A percentile compares a stretch with the other conserved stretches of the same genome.
Conservation (phyloP, 257 asterid genomes). For the Petunia axillaris region DNA sequence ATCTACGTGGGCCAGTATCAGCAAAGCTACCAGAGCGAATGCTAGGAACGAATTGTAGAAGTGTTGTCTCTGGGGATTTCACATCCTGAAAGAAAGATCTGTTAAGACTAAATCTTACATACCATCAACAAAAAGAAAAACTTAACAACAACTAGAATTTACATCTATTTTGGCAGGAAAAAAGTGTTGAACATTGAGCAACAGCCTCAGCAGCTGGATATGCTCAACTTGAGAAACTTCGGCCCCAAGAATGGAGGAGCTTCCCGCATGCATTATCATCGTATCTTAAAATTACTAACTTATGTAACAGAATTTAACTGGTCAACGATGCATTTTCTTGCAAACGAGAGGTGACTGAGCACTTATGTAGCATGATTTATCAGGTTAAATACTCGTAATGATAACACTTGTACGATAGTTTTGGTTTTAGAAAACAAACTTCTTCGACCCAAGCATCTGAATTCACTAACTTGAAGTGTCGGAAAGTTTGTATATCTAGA, state of each 20-base stretch:
- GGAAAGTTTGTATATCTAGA: neutral
- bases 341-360: neutral
- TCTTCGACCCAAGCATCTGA: conserved; percentile 2
- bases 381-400: neutral
- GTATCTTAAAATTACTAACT: neutral
- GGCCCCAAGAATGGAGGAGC: neutral
- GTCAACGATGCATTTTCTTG: neutral
- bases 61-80: conserved; percentile 47
- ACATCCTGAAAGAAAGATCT: conserved; percentile 42
- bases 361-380: conserved; percentile 6
- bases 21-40: conserved; percentile 78
- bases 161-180: neutral
- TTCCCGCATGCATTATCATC: neutral
- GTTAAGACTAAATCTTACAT: neutral
- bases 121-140: neutral
- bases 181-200: neutral
- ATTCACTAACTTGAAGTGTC: neutral
- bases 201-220: neutral
- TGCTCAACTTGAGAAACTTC: neutral
- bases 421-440: neutral
- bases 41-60: conserved; percentile 50
- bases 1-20: conserved; percentile 74
- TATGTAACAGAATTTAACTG: neutral
- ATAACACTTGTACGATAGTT: neutral
- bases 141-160: neutral